Evolutionary conservation across 139 green algal species (phyloP).

Genomic region (Coccomyxa sp.): DNA sequence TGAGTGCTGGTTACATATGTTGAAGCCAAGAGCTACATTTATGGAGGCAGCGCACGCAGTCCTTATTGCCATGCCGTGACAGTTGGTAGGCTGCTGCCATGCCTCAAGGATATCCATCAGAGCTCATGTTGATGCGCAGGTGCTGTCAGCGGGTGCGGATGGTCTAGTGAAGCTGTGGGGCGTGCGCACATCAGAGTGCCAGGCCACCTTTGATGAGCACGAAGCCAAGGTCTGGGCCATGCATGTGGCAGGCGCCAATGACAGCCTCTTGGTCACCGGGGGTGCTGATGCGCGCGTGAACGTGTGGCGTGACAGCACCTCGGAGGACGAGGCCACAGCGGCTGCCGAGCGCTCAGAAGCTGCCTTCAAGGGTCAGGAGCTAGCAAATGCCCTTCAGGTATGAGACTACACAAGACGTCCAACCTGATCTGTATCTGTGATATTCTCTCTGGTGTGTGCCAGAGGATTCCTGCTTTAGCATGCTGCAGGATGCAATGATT

Average conservation of each 20-base stretch:
- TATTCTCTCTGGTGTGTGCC: not conserved
- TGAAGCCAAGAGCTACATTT: no score
- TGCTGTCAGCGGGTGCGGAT: slow-evolving; percentile 84
- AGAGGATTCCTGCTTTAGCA: not conserved
- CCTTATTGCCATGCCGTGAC: no score
- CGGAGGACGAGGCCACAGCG: slow-evolving; percentile 43
- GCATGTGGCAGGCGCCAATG: slow-evolving; percentile 22
- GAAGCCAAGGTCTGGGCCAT: slow-evolving; percentile 87
- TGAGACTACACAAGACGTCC: not conserved
- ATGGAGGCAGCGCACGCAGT: no score
- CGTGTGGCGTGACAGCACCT: slow-evolving; percentile 82
- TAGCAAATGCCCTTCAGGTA: slow-evolving; percentile 77
- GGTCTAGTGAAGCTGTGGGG: slow-evolving; percentile 95
- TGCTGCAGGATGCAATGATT: not conserved
- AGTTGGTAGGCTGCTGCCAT: no score
- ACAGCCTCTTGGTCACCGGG: slow-evolving; percentile 60
- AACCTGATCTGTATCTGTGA: not conserved
- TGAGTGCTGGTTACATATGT: no score
- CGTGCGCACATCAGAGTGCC: slow-evolving; percentile 67
- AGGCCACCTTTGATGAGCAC: slow-evolving; percentile 90
- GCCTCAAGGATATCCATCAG: no score
- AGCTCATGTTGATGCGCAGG: slow-evolving; percentile 39
- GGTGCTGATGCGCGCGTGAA: slow-evolving; percentile 72
- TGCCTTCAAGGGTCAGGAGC: slow-evolving; percentile 67
- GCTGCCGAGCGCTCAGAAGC: slow-evolving; percentile 41